Base-by-base conservation (phyloP, 2,329 filamentous ascomycete species). In the Salinomyces thailandicus region DNA sequence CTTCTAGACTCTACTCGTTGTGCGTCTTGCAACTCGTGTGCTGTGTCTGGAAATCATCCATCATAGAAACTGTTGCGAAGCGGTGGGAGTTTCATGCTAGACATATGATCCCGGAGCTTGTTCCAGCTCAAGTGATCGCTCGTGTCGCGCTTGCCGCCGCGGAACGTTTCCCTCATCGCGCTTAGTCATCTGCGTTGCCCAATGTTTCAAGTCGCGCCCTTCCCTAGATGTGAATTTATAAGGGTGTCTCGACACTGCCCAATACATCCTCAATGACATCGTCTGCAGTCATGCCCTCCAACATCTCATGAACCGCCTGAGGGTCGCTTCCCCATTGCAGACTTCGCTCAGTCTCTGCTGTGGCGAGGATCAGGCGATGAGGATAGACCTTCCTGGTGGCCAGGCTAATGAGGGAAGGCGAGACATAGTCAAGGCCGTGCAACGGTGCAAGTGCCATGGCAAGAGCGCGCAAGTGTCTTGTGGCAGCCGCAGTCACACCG, bases 251-350 rank as follows among this genome's bases (percentile, higher is more conserved):
- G 5, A 78, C 62, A 36, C 65, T 64, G 19, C 62, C 61, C n/a
- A 78, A 51, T 11, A 77, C 71, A 30, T 74, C 68, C 33, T 77
- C 72, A 29, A 79, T 64, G 2, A 75, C 71, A 41, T 67, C 64
- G 34, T 74, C 71, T 2, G 68, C 62, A 1, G 65, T 72, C 3
- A 75, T 59, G 19, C 66, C 66, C 3, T 80, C 74, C 2, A 95
- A 61, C 33, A 86, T 48, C 12, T 71, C 68, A 45, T 73, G 68
- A 1, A 95, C 75, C 3, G 82, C 81, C 18, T 72, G 68, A 0
- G 81, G 48, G 36, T 81, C 77, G 58, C 89, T 95, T 0, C 91
- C 91, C 77, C 93, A 98, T 58, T 94, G 85, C 66, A 94, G 72
- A 57, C 86, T 95, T 32, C 86, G 72, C 63, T 96, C 91, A 39